A percentile compares a stretch with the other conserved stretches of the same genome.
Conservation (phyloP, 2,329 filamentous ascomycete genomes). For the Sclerotinia sclerotiorum region DNA sequence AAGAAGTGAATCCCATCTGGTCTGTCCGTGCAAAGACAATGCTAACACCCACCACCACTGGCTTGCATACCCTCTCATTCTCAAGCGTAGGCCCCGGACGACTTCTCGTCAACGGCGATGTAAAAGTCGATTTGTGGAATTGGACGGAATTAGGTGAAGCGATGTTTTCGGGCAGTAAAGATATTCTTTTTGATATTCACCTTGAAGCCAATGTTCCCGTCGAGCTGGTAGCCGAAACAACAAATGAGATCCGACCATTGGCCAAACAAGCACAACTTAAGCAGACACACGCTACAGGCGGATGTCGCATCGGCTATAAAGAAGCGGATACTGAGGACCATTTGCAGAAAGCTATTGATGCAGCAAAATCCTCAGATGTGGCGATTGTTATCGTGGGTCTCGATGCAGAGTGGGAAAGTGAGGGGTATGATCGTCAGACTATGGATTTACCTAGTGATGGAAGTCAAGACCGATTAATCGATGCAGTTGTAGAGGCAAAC, state of each 20-base stretch:
- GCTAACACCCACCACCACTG: constrained; percentile 58
- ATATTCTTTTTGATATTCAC: constrained; percentile 60
- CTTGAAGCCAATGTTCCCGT: constrained; percentile 60
- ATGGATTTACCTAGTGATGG: constrained; percentile 59
- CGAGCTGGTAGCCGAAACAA: constrained; percentile 63
- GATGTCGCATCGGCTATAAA: constrained; percentile 70
- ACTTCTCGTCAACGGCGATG: constrained; percentile 58
- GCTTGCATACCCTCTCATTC: constrained; percentile 65
- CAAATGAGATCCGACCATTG: constrained; percentile 62
- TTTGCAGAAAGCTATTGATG: constrained; percentile 63
- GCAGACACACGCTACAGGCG: constrained; percentile 63
- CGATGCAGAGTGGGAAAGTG: constrained; percentile 74
- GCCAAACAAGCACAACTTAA: constrained; percentile 58
- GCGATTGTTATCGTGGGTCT: constrained; percentile 68
- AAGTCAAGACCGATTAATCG: constrained; percentile 62
- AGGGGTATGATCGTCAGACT: constrained; percentile 65
- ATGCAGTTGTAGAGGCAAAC: constrained; percentile 62
- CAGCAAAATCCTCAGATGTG: constrained; percentile 62
- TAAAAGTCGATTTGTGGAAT: constrained; percentile 65
- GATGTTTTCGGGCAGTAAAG: constrained; percentile 68
- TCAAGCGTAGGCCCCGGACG: constrained; percentile 65
- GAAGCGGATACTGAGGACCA: constrained; percentile 61
- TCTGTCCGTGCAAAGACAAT: constrained; percentile 53
- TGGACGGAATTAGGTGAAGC: constrained; percentile 69
- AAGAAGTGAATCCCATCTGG: constrained; percentile 61